Evolutionary conservation across 345 rosid species (phyloP).

Genomic region (Lepidium didymum): DNA sequence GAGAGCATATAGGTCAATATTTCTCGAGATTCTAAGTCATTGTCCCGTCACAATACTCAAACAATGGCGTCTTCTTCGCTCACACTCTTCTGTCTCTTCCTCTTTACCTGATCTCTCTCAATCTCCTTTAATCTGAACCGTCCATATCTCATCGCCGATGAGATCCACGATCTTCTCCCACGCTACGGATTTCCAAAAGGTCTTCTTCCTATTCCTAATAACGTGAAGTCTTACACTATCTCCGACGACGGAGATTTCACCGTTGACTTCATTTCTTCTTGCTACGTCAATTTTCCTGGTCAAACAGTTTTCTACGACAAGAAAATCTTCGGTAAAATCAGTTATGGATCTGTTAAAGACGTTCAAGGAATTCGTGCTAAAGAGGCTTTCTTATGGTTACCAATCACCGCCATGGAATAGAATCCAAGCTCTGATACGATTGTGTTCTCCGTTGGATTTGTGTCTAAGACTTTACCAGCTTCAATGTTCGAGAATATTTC

Average conservation of each 20-base stretch:
- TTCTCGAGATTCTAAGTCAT: too few relatives aligned
- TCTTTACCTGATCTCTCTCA: neutral
- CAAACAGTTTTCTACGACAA: constrained; percentile 46
- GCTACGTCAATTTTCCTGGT: constrained; percentile 54
- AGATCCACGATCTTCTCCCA: constrained; percentile 67
- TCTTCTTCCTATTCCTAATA: constrained; percentile 54
- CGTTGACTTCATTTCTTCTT: constrained; percentile 31
- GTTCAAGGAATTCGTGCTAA: constrained; percentile 65
- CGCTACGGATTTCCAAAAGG: constrained; percentile 65
- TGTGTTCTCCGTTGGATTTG: constrained; percentile 66
- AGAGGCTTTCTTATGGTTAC: constrained; percentile 55
- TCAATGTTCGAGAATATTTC: constrained; percentile 51
- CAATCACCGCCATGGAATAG: constrained; percentile 53
- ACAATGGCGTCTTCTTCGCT: constrained; percentile 12
- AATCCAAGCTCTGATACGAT: constrained; percentile 35
- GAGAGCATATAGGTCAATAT: too few relatives aligned
- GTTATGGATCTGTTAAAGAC: constrained; percentile 47
- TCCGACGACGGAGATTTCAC: constrained; percentile 47
- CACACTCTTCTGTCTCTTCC: constrained; percentile 12
- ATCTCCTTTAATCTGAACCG: neutral
- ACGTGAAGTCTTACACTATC: constrained; percentile 52
- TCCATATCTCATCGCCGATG: constrained; percentile 19
- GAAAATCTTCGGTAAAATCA: constrained; percentile 49
- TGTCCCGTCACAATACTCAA: neutral
- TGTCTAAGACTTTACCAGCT: constrained; percentile 59